Percentiles rank a stretch among this genome's conserved stretches.
phyloP scores from a whole-genome alignment of 495 filamentous ascomycete species.

The Tuber calosporum region DNA sequence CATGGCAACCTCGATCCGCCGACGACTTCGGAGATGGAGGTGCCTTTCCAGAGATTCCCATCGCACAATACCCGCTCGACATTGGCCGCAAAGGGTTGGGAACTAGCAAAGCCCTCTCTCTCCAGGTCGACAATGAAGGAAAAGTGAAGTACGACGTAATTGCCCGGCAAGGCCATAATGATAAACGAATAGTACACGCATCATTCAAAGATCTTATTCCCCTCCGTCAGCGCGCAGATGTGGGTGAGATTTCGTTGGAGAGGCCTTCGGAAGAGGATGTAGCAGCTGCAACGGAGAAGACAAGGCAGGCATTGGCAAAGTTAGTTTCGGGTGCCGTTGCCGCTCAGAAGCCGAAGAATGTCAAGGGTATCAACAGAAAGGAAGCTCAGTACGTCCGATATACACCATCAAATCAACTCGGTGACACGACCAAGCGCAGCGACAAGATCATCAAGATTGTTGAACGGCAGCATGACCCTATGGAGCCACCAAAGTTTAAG shows the following conservation, averaged over 20 bases:
- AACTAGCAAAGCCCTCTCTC: slow-evolving; percentile 76
- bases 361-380: slow-evolving; percentile 64
- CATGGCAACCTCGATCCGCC: slow-evolving; percentile 75
- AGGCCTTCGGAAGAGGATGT: slow-evolving; percentile 81
- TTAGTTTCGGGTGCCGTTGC: slow-evolving; percentile 79
- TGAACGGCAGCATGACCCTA: slow-evolving; percentile 85
- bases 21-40: slow-evolving; percentile 97
- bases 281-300: slow-evolving; percentile 71
- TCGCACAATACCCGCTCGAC: slow-evolving; percentile 91
- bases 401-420: slow-evolving; percentile 95
- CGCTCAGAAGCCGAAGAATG: slow-evolving; percentile 91
- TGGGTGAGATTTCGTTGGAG: slow-evolving; percentile 85
- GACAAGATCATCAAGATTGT: slow-evolving; percentile 99
- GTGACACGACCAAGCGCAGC: slow-evolving; percentile 75
- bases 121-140: slow-evolving; percentile 84
- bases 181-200: slow-evolving; percentile 78
- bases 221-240: slow-evolving; percentile 83
- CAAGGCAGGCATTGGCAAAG: slow-evolving; percentile 70
- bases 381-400: slow-evolving; percentile 94
- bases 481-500: slow-evolving; percentile 98
- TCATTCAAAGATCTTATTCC: slow-evolving; percentile 97
- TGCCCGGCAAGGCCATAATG: slow-evolving; percentile 78
- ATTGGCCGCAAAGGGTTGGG: slow-evolving; percentile 74
- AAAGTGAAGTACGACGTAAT: slow-evolving; percentile 97
- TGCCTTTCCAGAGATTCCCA: slow-evolving; percentile 86